A percentile compares a stretch with the other conserved stretches of the same genome.
Evolutionary conservation across 2,329 filamentous ascomycete genomes (phyloP).

Genomic region (Aspergillus pseudonomiae): DNA sequence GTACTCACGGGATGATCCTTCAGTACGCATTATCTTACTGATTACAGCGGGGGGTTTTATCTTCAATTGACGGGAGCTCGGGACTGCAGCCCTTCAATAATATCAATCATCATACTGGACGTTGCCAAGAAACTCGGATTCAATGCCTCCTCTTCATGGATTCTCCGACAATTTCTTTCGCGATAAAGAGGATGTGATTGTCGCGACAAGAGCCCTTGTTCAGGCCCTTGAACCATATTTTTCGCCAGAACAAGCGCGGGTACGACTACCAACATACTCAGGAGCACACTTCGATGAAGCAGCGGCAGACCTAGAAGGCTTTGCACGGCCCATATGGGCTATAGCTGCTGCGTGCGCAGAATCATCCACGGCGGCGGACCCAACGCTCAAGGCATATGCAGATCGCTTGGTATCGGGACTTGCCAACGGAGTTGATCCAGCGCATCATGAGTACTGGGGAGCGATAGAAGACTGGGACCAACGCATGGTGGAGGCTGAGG

Average conservation of each 20-base stretch:
- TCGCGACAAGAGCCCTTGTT: constrained; percentile 40
- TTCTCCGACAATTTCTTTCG: constrained; percentile 48
- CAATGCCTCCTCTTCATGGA: constrained; percentile 29
- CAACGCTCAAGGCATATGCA: constrained; percentile 15
- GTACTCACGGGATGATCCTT: background rate
- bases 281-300: constrained; percentile 49
- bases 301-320: constrained; percentile 52
- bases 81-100: accelerated
- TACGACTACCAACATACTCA: constrained; percentile 42
- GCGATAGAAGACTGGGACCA: constrained; percentile 51
- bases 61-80: background rate
- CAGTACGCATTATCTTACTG: background rate
- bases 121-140: background rate
- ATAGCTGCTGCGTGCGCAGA: background rate
- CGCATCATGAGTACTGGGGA: constrained; percentile 52
- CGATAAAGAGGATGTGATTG: constrained; percentile 40
- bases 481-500: constrained; percentile 59
- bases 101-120: background rate
- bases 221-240: constrained; percentile 29
- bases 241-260: constrained; percentile 39
- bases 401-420: constrained; percentile 1
- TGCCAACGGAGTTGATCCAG: constrained; percentile 24
- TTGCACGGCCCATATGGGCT: constrained; percentile 37
- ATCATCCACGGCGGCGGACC: background rate
- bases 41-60: background rate